Evolutionary conservation across 768 basidiomycete genomes (phyloP).

Genomic region (Mrakia blollopis): DNA sequence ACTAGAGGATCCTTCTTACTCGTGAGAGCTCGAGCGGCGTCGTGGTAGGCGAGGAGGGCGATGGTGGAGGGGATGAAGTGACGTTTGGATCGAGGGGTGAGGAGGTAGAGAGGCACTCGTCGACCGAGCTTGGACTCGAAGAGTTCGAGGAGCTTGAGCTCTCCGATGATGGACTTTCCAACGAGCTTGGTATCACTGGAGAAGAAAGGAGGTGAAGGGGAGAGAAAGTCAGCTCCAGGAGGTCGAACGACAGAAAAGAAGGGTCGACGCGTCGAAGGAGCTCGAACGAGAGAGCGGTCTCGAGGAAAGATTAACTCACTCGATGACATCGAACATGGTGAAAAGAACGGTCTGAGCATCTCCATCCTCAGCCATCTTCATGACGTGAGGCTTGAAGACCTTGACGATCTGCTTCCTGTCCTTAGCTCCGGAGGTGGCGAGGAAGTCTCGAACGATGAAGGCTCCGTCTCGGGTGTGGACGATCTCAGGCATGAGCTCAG

Average conservation of each 20-base stretch:
- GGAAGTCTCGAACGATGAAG: slow-evolving; percentile 74
- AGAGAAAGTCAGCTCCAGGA: not conserved
- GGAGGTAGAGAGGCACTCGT: slow-evolving; percentile 71
- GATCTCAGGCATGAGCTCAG: slow-evolving; percentile 83
- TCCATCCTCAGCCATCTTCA: slow-evolving; percentile 79
- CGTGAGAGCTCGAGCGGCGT: slow-evolving; percentile 60
- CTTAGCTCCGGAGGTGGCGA: slow-evolving; percentile 78
- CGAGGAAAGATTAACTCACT: slow-evolving; percentile 53
- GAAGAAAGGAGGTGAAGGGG: not conserved
- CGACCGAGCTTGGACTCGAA: slow-evolving; percentile 62
- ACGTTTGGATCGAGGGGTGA: slow-evolving; percentile 73
- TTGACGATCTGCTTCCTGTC: slow-evolving; percentile 90
- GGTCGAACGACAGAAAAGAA: not conserved
- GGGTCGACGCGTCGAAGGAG: not conserved
- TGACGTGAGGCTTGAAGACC: slow-evolving; percentile 79
- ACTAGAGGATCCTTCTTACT: slow-evolving; percentile 72
- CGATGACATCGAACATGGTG: slow-evolving; percentile 81
- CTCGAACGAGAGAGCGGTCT: slow-evolving; percentile 6
- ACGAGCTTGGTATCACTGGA: slow-evolving; percentile 83
- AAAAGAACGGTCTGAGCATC: slow-evolving; percentile 87
- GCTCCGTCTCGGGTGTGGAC: slow-evolving; percentile 92
- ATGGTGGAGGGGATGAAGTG: slow-evolving; percentile 85
- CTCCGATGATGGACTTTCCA: slow-evolving; percentile 66
- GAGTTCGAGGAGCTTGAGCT: slow-evolving; percentile 50
- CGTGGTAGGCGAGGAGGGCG: slow-evolving; percentile 65